Evolutionary conservation across 1,284 basidiomycete species (phyloP), one percentile per base, ranked within the genome.

Genomic region (Polyporus tsugae): DNA sequence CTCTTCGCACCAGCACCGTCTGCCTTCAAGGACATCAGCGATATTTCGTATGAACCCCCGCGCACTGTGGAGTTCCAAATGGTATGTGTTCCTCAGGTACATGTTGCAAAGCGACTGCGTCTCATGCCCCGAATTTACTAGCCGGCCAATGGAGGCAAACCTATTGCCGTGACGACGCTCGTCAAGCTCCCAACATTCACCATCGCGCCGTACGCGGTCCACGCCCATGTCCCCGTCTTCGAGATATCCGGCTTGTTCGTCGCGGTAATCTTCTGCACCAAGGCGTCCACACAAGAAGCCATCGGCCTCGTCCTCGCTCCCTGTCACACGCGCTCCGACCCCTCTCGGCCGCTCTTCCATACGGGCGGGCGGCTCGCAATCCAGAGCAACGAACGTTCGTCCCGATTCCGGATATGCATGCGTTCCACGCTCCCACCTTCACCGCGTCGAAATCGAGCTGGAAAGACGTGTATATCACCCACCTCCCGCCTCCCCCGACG

Each of bases 261-360:
- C 19, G 61, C 61, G 2, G 46, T 62, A 11, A 29, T 62, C 19
- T 62, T 62, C 60, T 62, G 46, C 46, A 44, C 46, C 33, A 38
- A 35, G 25, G 9, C 19, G 5, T 19, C 55, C 35, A 17, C 35
- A 22, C 44, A 52, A 15, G 22, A 53, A 9, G 19, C 49, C 17
- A n/a, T 53, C 19, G 46, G 44, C 36, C 61, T 62, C 49, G 22
- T 39, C 22, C 44, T 62, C 46, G n/a, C n/a, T n/a, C 46, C 46
- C 9, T 53, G 46, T n/a, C 61, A 35, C 33, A 44, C 19, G 17
- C 33, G 29, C n/a, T 35, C 41, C n/a, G 61, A 62, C 35, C 49
- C 61, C n/a, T 44, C 44, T 11, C 46, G 39, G 10, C 61, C 61
- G 15, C 49, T 62, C 9, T 62, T 39, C 49, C 61, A 62, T 17